Evolutionary conservation across 2,329 filamentous ascomycete species (phyloP).

Genomic region (Scortechinia acanthostroma): DNA sequence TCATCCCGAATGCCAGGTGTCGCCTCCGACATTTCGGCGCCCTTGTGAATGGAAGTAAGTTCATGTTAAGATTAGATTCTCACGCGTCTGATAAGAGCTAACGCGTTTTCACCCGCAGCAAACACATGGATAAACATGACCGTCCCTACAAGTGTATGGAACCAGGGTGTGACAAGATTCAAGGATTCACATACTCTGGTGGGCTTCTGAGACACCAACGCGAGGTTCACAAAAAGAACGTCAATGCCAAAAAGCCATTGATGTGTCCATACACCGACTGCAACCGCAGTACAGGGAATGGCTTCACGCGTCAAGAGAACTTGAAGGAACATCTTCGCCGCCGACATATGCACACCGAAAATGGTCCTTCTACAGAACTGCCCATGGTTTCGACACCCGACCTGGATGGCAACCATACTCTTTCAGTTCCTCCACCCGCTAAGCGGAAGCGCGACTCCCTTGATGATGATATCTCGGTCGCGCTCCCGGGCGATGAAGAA

Average conservation of each 20-base stretch:
- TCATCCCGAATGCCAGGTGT: slow-evolving; percentile 37
- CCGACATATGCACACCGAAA: slow-evolving; percentile 59
- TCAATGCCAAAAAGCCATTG: slow-evolving; percentile 78
- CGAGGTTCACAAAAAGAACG: slow-evolving; percentile 86
- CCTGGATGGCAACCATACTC: slow-evolving; percentile 28
- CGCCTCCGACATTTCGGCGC: slow-evolving; percentile 42
- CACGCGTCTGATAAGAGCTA: slow-evolving; percentile 4
- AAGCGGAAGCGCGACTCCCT: slow-evolving; percentile 36
- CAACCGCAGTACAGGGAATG: slow-evolving; percentile 80
- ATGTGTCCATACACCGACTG: slow-evolving; percentile 82
- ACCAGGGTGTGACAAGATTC: slow-evolving; percentile 80
- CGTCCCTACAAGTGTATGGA: slow-evolving; percentile 81
- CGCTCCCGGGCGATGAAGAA: slow-evolving; percentile 11
- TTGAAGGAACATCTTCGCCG: slow-evolving; percentile 86
- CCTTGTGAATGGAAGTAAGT: slow-evolving; percentile 64
- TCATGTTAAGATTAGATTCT: slow-evolving; percentile 1
- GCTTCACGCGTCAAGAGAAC: slow-evolving; percentile 90
- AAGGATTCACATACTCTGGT: slow-evolving; percentile 90
- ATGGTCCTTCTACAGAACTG: slow-evolving; percentile 21
- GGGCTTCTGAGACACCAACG: slow-evolving; percentile 83
- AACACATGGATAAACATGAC: slow-evolving; percentile 98
- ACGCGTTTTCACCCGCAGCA: slow-evolving; percentile 40
- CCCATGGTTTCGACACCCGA: slow-evolving; percentile 16
- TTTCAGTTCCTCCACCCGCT: slow-evolving; percentile 12
- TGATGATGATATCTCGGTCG: slow-evolving; percentile 15